Evolutionary conservation across 441 rosid species (phyloP).

Genomic region (Omphalea diandra): DNA sequence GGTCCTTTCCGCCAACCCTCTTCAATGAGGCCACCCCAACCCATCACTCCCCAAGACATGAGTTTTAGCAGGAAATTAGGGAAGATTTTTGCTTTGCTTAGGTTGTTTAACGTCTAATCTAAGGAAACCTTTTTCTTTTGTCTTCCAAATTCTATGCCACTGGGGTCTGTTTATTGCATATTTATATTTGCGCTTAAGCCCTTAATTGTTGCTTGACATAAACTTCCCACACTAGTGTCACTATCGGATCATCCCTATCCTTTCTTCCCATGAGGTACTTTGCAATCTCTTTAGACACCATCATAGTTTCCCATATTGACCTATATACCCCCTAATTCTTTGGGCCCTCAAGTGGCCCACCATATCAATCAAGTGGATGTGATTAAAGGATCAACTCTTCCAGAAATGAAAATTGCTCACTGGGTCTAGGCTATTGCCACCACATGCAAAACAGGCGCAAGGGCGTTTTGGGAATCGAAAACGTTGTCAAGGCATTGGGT

Average conservation of each 20-base stretch:
- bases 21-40: constrained; percentile 57
- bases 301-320: too few relatives aligned
- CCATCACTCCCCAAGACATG: constrained; percentile 67
- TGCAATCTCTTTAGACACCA: constrained; percentile 23
- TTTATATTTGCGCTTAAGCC: constrained; percentile 40
- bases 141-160: constrained; percentile 37
- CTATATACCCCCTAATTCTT: constrained; percentile 1
- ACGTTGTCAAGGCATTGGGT: constrained; percentile 49
- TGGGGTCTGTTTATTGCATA: constrained; percentile 29
- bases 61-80: not conserved
- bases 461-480: constrained; percentile 26
- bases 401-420: not conserved
- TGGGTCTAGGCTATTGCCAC: not conserved
- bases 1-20: constrained; percentile 96
- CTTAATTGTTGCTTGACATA: not conserved
- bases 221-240: constrained; percentile 31
- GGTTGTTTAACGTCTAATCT: constrained; percentile 5
- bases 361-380: not conserved
- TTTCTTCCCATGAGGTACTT: constrained; percentile 5
- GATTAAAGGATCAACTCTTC: constrained; percentile 1
- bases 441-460: constrained; percentile 9
- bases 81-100: not conserved
- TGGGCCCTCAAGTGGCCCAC: not conserved
- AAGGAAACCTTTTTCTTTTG: not conserved
- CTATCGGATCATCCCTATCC: constrained; percentile 39